A percentile compares a stretch with the other conserved stretches of the same genome.
These are phyloP conservation scores for Argentina anserina DNA, from an alignment of 306 rosid species.

Conservation along the genomic window DNA sequence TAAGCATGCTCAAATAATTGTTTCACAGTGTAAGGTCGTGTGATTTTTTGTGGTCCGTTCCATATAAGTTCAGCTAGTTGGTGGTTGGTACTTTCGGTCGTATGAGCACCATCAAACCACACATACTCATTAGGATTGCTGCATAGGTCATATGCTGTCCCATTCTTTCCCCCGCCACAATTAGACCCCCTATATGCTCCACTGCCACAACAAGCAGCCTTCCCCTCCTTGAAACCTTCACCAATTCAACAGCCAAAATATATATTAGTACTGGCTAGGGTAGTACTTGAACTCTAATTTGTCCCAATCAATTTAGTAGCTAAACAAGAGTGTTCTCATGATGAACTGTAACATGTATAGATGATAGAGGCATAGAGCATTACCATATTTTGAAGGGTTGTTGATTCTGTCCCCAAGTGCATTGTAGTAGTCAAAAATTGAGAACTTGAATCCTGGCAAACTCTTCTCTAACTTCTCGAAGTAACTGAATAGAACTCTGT, in stretches of 20 bases:
- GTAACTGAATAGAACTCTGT: constrained; percentile 23
- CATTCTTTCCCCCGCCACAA: constrained; percentile 20
- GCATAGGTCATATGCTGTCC: constrained; percentile 23
- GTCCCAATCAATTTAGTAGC: background rate
- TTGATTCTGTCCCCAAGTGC: constrained; percentile 3
- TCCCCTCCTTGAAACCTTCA: constrained; percentile 33
- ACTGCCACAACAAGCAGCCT: constrained; percentile 43
- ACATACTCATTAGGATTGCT: constrained; percentile 29
- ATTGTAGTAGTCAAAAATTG: constrained; percentile 23
- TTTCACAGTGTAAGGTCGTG: constrained; percentile 29
- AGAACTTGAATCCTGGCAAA: constrained; percentile 48
- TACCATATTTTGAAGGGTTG: constrained; percentile 58
- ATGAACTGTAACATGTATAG: background rate
- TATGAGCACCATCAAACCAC: constrained; percentile 34
- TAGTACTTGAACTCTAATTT: background rate
- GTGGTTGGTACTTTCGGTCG: constrained; percentile 27
- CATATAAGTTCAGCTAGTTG: constrained; percentile 33
- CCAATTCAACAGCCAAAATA: background rate
- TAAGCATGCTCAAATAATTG: constrained; percentile 21
- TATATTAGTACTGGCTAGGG: background rate
- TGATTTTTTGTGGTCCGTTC: constrained; percentile 21
- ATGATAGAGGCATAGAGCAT: background rate
- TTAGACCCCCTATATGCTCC: constrained; percentile 27
- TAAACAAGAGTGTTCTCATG: background rate
- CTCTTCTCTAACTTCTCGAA: constrained; percentile 30